Percentiles rank a stretch among this genome's conserved stretches.
Evolutionary conservation across 2,329 filamentous ascomycete genomes (phyloP).

Genomic region (Penicillium decumbens): DNA sequence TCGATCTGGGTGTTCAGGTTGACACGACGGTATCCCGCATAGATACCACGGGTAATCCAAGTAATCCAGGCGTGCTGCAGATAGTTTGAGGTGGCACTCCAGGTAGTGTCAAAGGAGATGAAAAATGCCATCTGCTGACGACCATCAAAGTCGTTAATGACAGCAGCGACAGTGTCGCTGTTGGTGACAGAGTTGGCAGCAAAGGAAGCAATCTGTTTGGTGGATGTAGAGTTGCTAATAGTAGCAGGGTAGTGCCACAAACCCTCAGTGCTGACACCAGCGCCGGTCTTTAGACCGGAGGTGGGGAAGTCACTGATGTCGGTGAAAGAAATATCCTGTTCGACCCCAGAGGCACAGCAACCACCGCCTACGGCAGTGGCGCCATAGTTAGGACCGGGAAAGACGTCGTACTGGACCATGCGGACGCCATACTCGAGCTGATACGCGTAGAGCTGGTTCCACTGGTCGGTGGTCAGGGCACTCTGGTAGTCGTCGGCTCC

Average conservation of each 20-base stretch:
- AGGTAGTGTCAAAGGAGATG: slow-evolving; percentile 50
- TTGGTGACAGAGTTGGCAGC: slow-evolving; percentile 42
- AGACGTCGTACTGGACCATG: slow-evolving; percentile 58
- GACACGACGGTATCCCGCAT: slow-evolving; percentile 53
- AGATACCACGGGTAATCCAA: slow-evolving; percentile 57
- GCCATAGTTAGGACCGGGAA: slow-evolving; percentile 51
- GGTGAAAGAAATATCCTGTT: slow-evolving; percentile 53
- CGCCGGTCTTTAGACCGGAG: slow-evolving; percentile 50
- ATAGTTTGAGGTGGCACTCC: slow-evolving; percentile 53
- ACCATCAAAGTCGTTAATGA: slow-evolving; percentile 56
- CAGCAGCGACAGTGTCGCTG: slow-evolving; percentile 48
- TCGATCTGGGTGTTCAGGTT: slow-evolving; percentile 57
- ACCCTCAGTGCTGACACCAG: slow-evolving; percentile 48
- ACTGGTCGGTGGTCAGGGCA: slow-evolving; percentile 54
- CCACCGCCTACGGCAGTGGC: slow-evolving; percentile 37
- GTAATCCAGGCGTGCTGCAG: slow-evolving; percentile 60
- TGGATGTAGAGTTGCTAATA: slow-evolving; percentile 51
- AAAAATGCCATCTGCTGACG: slow-evolving; percentile 62
- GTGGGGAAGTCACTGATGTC: slow-evolving; percentile 52
- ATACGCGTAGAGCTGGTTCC: slow-evolving; percentile 54
- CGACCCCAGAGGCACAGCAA: slow-evolving; percentile 48
- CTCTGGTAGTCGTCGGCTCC: slow-evolving; percentile 45
- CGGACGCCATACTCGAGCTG: slow-evolving; percentile 56
- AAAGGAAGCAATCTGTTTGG: slow-evolving; percentile 54
- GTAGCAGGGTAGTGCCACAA: slow-evolving; percentile 58